Conservation (phyloP, 2,329 filamentous ascomycete genomes). For the Lachnellula arida region DNA sequence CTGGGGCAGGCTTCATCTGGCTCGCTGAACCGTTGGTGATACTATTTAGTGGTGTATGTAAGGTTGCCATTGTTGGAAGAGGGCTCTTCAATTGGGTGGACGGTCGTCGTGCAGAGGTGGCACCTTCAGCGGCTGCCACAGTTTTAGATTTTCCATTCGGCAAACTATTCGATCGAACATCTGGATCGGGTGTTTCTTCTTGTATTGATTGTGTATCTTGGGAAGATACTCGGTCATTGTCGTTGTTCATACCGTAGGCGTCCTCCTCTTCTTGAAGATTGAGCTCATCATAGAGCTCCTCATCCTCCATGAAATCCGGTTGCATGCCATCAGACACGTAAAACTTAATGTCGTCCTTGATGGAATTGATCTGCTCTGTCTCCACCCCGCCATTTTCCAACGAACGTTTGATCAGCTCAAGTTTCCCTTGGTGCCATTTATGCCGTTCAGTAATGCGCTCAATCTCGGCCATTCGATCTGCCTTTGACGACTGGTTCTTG, state of each 20-base stretch:
- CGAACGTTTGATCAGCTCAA: slow-evolving; percentile 84
- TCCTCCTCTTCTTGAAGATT: slow-evolving; percentile 91
- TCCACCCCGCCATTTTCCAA: slow-evolving; percentile 92
- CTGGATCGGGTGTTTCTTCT: slow-evolving; percentile 68
- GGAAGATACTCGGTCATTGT: slow-evolving; percentile 86
- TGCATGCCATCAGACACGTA: slow-evolving; percentile 89
- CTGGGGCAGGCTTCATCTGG: slow-evolving; percentile 86
- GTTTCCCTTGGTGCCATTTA: slow-evolving; percentile 92
- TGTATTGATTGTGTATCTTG: slow-evolving; percentile 91
- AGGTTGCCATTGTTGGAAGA: slow-evolving; percentile 82
- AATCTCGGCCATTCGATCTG: slow-evolving; percentile 83
- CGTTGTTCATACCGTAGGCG: slow-evolving; percentile 71
- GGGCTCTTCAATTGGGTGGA: slow-evolving; percentile 92
- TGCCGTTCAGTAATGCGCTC: slow-evolving; percentile 82
- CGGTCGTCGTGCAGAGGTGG: slow-evolving; percentile 60
- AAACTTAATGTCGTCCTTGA: slow-evolving; percentile 91
- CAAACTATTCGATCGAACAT: slow-evolving; percentile 42
- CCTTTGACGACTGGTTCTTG: slow-evolving; percentile 79
- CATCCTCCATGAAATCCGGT: slow-evolving; percentile 88
- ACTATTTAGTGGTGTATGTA: slow-evolving; percentile 68
- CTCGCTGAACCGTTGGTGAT: slow-evolving; percentile 56
- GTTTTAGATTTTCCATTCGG: slow-evolving; percentile 45
- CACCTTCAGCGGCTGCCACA: slow-evolving; percentile 53
- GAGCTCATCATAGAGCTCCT: slow-evolving; percentile 91
- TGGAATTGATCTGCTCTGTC: slow-evolving; percentile 75